These are phyloP conservation scores for Copromyces sp. DNA, from an alignment of 495 filamentous ascomycete species.

Conservation along the genomic window DNA sequence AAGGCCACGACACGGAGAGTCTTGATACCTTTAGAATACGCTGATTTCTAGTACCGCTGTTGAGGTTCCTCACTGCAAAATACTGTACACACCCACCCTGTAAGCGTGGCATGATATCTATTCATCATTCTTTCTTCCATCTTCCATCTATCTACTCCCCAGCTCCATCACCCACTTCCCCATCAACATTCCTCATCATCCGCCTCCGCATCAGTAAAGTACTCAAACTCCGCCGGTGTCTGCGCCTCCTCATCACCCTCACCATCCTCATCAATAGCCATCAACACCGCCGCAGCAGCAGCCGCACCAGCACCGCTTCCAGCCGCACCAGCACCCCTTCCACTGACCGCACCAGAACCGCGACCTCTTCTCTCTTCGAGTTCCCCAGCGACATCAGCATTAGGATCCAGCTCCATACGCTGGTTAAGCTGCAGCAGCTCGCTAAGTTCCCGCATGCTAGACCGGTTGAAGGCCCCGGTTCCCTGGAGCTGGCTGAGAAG, in stretches of 20 bases:
- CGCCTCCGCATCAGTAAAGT: constrained; percentile 65
- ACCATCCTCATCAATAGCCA: constrained; percentile 76
- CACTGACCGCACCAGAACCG: constrained; percentile 1
- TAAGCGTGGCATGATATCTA: too few relatives aligned
- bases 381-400: neutral
- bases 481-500: constrained; percentile 7
- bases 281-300: constrained; percentile 70
- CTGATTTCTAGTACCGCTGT: neutral
- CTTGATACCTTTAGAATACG: neutral
- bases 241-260: constrained; percentile 76
- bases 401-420: constrained; percentile 2
- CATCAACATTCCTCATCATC: constrained; percentile 32
- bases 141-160: neutral
- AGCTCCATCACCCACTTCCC: neutral
- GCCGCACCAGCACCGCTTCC: constrained; percentile 45
- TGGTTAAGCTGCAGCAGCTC: constrained; percentile 20
- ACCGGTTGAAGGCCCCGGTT: neutral
- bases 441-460: constrained; percentile 24
- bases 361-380: constrained; percentile 1
- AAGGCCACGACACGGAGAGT: too few relatives aligned
- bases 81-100: neutral
- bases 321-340: neutral
- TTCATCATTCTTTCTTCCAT: too few relatives aligned
- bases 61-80: neutral
- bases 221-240: constrained; percentile 73